Percentiles rank a stretch among this genome's conserved stretches.
Evolutionary conservation across 805 yeast species (phyloP).

Genomic region (Hanseniaspora meyeri): DNA sequence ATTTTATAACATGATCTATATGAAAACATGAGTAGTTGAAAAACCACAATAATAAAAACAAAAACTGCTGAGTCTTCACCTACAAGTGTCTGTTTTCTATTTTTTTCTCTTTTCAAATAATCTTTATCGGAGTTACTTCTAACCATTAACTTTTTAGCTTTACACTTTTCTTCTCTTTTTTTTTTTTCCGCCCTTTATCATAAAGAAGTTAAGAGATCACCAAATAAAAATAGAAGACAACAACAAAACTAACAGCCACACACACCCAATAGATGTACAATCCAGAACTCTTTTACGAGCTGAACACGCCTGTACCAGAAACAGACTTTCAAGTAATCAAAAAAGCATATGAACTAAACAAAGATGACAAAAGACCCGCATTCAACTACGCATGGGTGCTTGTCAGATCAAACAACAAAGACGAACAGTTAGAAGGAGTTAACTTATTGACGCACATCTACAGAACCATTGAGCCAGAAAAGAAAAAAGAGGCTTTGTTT

Average conservation of each 20-base stretch:
- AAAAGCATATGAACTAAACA: constrained; percentile 61
- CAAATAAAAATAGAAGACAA: not conserved
- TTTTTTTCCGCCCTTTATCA: not conserved
- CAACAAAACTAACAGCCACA: not conserved
- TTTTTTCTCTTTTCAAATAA: no score
- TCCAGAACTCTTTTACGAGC: constrained; percentile 21
- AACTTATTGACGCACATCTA: constrained; percentile 56
- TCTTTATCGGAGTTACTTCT: no score
- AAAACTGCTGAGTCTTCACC: no score
- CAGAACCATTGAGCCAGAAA: constrained; percentile 54
- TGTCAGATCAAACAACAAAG: constrained; percentile 51
- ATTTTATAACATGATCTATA: no score
- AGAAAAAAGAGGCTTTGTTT: constrained; percentile 82
- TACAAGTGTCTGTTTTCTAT: no score
- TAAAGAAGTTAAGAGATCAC: no score
- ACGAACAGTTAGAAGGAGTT: constrained; percentile 69
- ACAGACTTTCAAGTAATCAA: constrained; percentile 64
- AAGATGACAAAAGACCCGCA: constrained; percentile 66
- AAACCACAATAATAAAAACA: no score
- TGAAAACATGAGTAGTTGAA: no score
- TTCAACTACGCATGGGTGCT: constrained; percentile 97
- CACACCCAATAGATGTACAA: not conserved
- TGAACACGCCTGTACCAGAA: constrained; percentile 41
- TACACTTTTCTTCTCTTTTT: no score
- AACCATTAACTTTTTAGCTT: no score